Evolutionary conservation across 768 basidiomycete genomes (phyloP).

Genomic region (Termitomyces sp.): DNA sequence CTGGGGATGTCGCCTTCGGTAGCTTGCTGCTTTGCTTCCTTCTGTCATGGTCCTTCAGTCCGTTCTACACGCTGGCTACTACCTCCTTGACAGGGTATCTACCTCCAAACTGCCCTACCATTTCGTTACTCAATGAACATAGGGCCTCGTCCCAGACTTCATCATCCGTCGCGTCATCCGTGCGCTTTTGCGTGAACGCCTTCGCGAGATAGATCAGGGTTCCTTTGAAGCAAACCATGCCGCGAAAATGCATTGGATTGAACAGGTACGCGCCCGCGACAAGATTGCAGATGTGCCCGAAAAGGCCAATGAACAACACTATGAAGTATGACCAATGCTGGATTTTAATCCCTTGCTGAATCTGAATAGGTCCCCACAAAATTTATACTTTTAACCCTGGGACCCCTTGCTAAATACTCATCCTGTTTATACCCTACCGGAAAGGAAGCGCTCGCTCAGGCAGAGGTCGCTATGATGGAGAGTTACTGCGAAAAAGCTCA

Average conservation of each 20-base stretch:
- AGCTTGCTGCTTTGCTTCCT: not conserved
- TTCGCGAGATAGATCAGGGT: slow-evolving; percentile 57
- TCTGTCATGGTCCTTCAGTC: not conserved
- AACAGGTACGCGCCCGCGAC: slow-evolving; percentile 40
- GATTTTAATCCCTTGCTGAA: not conserved
- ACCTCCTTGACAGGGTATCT: slow-evolving; percentile 1
- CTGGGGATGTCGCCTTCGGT: not conserved
- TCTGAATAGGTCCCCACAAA: slow-evolving; percentile 46
- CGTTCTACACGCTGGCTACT: not conserved
- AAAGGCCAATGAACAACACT: slow-evolving; percentile 74
- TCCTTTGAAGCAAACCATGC: slow-evolving; percentile 56
- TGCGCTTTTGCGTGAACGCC: slow-evolving; percentile 43
- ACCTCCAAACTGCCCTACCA: not conserved
- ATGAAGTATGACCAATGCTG: slow-evolving; percentile 43
- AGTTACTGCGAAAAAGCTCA: slow-evolving; percentile 63
- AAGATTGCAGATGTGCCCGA: slow-evolving; percentile 59
- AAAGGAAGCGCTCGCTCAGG: slow-evolving; percentile 53
- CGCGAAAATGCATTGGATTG: slow-evolving; percentile 65
- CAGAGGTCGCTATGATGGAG: slow-evolving; percentile 62
- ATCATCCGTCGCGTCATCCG: slow-evolving; percentile 31
- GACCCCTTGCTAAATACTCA: slow-evolving; percentile 63
- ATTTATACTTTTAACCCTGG: slow-evolving; percentile 64
- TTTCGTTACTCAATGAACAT: not conserved
- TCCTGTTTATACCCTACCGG: slow-evolving; percentile 61
- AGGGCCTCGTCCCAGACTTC: slow-evolving; percentile 63